A percentile compares a stretch with the other conserved stretches of the same genome.
These are phyloP conservation scores for Candida sp. DNA, from an alignment of 1,139 yeast genomes.

Conservation along the genomic window DNA sequence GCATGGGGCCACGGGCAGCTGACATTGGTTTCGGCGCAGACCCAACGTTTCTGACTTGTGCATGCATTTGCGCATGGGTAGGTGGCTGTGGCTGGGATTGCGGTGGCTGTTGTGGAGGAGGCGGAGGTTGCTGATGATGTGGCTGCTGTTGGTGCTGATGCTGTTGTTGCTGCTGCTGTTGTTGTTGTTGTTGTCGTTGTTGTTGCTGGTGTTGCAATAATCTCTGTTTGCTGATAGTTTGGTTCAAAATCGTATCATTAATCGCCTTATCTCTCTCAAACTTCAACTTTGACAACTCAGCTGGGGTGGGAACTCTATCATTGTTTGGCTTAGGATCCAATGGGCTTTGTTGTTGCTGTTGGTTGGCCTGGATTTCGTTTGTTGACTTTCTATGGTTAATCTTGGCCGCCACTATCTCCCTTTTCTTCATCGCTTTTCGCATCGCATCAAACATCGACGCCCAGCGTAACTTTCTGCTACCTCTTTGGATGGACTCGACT, in stretches of 20 bases:
- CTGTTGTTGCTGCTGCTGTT: slow-evolving; percentile 14
- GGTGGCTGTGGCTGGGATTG: slow-evolving; percentile 7
- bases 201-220: slow-evolving; percentile 48
- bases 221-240: slow-evolving; percentile 45
- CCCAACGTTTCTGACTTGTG: neutral
- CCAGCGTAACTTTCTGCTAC: slow-evolving; percentile 86
- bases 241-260: slow-evolving; percentile 70
- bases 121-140: slow-evolving; percentile 19
- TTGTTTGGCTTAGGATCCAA: slow-evolving; percentile 17
- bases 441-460: slow-evolving; percentile 98
- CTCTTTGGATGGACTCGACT: slow-evolving; percentile 89
- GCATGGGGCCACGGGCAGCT: neutral
- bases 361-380: slow-evolving; percentile 18
- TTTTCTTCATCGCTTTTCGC: slow-evolving; percentile 85
- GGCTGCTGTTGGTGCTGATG: slow-evolving; percentile 15
- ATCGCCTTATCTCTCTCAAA: slow-evolving; percentile 85
- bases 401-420: slow-evolving; percentile 60
- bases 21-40: neutral
- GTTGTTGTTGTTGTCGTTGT: slow-evolving; percentile 30
- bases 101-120: slow-evolving; percentile 17
- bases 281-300: slow-evolving; percentile 80
- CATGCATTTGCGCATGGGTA: slow-evolving; percentile 3
- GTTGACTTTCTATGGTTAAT: slow-evolving; percentile 32
- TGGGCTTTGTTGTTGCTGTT: slow-evolving; percentile 11
- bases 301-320: slow-evolving; percentile 72